These are phyloP conservation scores for Fusarium pseudograminearum DNA, from an alignment of 2,329 filamentous ascomycete species.

Conservation along the genomic window DNA sequence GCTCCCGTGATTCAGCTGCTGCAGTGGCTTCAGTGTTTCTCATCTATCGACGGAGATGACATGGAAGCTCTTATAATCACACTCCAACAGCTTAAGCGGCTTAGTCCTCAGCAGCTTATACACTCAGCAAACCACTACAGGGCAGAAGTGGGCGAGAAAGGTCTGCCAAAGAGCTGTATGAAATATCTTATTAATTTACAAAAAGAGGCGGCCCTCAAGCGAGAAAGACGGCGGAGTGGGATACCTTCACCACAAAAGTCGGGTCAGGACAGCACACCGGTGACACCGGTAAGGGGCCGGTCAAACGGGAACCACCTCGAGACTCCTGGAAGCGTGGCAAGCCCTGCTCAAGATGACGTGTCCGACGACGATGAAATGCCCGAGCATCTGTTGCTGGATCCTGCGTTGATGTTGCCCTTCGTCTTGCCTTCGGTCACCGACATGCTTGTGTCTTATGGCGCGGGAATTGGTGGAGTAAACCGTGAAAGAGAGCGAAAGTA, in stretches of 20 bases:
- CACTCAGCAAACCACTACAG: constrained; percentile 94
- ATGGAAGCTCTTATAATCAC: constrained; percentile 89
- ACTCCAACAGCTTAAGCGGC: constrained; percentile 84
- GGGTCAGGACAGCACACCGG: constrained; percentile 55
- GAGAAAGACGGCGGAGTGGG: constrained; percentile 64
- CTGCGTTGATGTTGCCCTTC: constrained; percentile 93
- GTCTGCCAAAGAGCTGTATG: constrained; percentile 85
- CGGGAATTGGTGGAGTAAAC: constrained; percentile 93
- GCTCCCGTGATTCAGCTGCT: constrained; percentile 92
- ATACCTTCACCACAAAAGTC: constrained; percentile 57
- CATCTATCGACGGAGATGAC: constrained; percentile 86
- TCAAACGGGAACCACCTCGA: constrained; percentile 60
- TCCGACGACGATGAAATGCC: constrained; percentile 75
- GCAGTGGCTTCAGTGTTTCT: constrained; percentile 98
- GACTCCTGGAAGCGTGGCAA: constrained; percentile 58
- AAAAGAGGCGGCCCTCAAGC: constrained; percentile 74
- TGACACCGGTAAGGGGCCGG: constrained; percentile 58
- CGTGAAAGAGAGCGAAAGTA: constrained; percentile 93
- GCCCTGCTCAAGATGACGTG: constrained; percentile 49
- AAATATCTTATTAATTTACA: constrained; percentile 87
- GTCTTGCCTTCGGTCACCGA: constrained; percentile 95
- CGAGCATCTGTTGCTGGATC: constrained; percentile 84
- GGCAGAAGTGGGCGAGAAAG: constrained; percentile 94
- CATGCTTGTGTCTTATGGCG: constrained; percentile 95
- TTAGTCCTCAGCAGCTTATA: constrained; percentile 89